Conservation (phyloP, 768 basidiomycete species). For the Thelephora aurantiotincta region DNA sequence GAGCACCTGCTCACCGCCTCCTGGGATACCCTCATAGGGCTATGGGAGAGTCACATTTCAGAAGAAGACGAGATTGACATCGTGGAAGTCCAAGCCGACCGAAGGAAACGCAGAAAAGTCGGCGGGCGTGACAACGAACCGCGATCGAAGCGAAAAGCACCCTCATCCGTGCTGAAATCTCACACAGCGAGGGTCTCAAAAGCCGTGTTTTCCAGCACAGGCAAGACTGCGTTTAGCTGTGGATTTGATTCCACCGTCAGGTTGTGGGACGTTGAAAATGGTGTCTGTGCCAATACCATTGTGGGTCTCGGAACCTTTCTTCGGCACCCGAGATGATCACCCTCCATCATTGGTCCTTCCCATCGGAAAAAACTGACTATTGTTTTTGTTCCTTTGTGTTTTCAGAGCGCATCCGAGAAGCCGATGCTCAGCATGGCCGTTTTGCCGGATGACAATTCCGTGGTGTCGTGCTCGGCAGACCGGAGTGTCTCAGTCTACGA, state of each 20-base stretch:
- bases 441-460: conserved; percentile 26
- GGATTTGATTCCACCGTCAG: conserved; percentile 87
- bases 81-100: conserved; percentile 19
- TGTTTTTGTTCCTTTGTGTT: not conserved
- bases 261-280: conserved; percentile 74
- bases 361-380: no score
- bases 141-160: conserved; percentile 46
- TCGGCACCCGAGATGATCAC: not conserved
- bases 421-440: conserved; percentile 57
- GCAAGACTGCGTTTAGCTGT: conserved; percentile 47
- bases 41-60: conserved; percentile 63
- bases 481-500: conserved; percentile 63
- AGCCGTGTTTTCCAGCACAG: conserved; percentile 34
- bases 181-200: conserved; percentile 76
- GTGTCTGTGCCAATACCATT: conserved; percentile 55
- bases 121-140: conserved; percentile 18
- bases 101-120: conserved; percentile 55
- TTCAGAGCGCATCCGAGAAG: conserved; percentile 53
- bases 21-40: conserved; percentile 77
- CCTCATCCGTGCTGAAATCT: conserved; percentile 60
- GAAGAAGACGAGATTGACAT: conserved; percentile 43
- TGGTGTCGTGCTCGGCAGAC: conserved; percentile 59
- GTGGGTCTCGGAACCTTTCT: conserved; percentile 26
- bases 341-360: no score
- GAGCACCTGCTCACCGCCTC: conserved; percentile 66